A percentile compares a stretch with the other conserved stretches of the same genome.
Evolutionary conservation across 192 early-diverging fungal species (phyloP).

Genomic region (Coemansia sp.): DNA sequence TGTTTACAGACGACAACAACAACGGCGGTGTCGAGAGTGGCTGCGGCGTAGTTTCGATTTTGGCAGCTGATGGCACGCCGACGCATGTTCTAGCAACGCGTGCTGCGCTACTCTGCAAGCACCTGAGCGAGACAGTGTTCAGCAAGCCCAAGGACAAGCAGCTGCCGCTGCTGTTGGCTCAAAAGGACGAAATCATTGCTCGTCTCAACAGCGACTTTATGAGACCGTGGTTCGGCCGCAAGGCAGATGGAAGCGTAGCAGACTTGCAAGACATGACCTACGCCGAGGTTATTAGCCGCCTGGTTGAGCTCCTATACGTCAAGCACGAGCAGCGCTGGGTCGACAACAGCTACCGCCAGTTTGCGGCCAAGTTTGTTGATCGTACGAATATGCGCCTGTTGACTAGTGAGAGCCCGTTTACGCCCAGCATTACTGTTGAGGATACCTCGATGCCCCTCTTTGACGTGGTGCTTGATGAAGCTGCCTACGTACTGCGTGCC

Average conservation of each 20-base stretch:
- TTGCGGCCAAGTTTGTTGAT: slow-evolving; percentile 73
- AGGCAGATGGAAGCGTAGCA: slow-evolving; percentile 65
- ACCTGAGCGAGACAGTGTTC: slow-evolving; percentile 86
- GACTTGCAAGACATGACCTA: slow-evolving; percentile 95
- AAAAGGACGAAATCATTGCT: slow-evolving; percentile 84
- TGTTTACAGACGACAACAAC: slow-evolving; percentile 79
- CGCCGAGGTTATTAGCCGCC: slow-evolving; percentile 75
- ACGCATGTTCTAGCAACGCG: slow-evolving; percentile 94
- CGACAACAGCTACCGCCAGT: slow-evolving; percentile 72
- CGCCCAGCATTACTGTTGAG: neutral
- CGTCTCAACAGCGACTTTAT: slow-evolving; percentile 88
- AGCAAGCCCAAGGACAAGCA: slow-evolving; percentile 85
- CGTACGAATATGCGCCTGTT: slow-evolving; percentile 74
- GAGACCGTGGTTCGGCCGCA: slow-evolving; percentile 94
- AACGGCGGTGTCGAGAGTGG: slow-evolving; percentile 35
- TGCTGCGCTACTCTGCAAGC: slow-evolving; percentile 85
- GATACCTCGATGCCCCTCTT: neutral
- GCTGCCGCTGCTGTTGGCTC: slow-evolving; percentile 65
- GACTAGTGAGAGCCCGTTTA: slow-evolving; percentile 66
- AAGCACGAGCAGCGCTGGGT: slow-evolving; percentile 78
- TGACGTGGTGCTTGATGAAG: slow-evolving; percentile 60
- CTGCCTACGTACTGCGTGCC: slow-evolving; percentile 70
- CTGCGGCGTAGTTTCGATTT: slow-evolving; percentile 88
- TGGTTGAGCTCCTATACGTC: slow-evolving; percentile 80
- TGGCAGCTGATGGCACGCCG: slow-evolving; percentile 78